These are phyloP conservation scores for Waltergamsia citrina DNA, from an alignment of 2,329 filamentous ascomycete genomes.

Conservation along the genomic window DNA sequence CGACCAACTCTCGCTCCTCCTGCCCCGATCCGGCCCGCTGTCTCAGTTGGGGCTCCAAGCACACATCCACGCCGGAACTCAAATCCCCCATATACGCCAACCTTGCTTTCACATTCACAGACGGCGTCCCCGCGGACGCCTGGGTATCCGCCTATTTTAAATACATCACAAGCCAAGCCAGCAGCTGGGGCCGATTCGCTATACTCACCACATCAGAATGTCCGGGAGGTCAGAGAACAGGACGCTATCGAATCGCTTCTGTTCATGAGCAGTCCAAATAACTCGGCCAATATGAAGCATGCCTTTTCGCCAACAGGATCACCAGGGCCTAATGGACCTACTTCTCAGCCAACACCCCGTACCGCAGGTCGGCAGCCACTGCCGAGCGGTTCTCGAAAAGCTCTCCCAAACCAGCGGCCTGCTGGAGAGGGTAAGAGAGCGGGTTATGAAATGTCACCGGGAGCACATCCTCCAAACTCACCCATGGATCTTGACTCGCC, in stretches of 20 bases:
- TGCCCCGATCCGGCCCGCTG: slow-evolving; percentile 42
- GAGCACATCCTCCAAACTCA: slow-evolving; percentile 22
- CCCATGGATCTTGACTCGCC: slow-evolving; percentile 38
- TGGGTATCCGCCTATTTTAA: slow-evolving; percentile 21
- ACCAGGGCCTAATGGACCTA: slow-evolving; percentile 16
- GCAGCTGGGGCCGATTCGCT: slow-evolving; percentile 41
- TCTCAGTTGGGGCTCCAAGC: slow-evolving; percentile 17
- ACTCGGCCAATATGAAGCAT: slow-evolving; percentile 54
- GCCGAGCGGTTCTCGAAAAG: slow-evolving; percentile 41
- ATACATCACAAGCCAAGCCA: slow-evolving; percentile 17
- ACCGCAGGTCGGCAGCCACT: slow-evolving; percentile 22
- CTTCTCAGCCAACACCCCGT: slow-evolving; percentile 6
- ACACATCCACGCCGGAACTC: slow-evolving; percentile 39
- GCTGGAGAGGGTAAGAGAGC: slow-evolving; percentile 30
- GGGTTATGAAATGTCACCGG: slow-evolving; percentile 37
- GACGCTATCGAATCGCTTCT: slow-evolving; percentile 73
- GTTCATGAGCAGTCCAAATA: slow-evolving; percentile 73
- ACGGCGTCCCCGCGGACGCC: slow-evolving; percentile 36
- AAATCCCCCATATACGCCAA: slow-evolving; percentile 36
- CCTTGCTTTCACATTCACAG: slow-evolving; percentile 38
- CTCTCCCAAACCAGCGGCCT: slow-evolving; percentile 38
- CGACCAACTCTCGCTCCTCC: slow-evolving; percentile 39
- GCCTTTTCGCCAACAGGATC: slow-evolving; percentile 35
- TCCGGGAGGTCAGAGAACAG: slow-evolving; percentile 62
- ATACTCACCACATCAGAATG: slow-evolving; percentile 55